phyloP scores from a whole-genome alignment of 805 yeast genomes.

The Vanderwaltozyma verrucispora region DNA sequence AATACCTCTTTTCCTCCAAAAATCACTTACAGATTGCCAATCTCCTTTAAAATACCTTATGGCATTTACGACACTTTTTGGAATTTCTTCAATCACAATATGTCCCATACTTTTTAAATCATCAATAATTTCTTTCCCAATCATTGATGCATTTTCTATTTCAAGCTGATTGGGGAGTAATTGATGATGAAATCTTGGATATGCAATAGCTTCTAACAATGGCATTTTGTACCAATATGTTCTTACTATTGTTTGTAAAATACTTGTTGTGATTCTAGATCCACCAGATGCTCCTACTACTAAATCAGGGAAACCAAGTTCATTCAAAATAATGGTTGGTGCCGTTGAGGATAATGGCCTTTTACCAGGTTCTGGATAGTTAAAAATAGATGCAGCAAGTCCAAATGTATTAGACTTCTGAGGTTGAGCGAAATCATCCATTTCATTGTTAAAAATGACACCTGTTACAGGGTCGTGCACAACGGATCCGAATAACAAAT shows the following conservation, averaged over 20 bases:
- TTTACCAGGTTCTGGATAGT: slow-evolving; percentile 62
- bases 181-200: slow-evolving; percentile 85
- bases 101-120: slow-evolving; percentile 41
- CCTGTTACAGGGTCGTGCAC: slow-evolving; percentile 80
- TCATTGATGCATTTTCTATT: slow-evolving; percentile 43
- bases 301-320: slow-evolving; percentile 43
- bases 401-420: slow-evolving; percentile 63
- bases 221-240: slow-evolving; percentile 47
- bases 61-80: slow-evolving; percentile 51
- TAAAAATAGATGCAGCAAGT: slow-evolving; percentile 69
- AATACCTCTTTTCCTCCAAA: slow-evolving; percentile 74
- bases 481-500: slow-evolving; percentile 70
- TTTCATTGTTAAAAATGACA: slow-evolving; percentile 72
- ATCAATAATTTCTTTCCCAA: slow-evolving; percentile 32
- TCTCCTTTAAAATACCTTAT: slow-evolving; percentile 32
- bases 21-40: slow-evolving; percentile 76
- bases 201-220: slow-evolving; percentile 59
- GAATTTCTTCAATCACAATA: slow-evolving; percentile 30
- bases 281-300: slow-evolving; percentile 95
- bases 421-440: slow-evolving; percentile 89
- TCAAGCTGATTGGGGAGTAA: slow-evolving; percentile 59
- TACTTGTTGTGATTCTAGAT: slow-evolving; percentile 70
- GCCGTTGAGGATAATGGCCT: slow-evolving; percentile 80
- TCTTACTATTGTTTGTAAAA: slow-evolving; percentile 71
- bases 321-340: slow-evolving; percentile 56